Conservation (phyloP, 805 yeast genomes). For the Cyberlindnera mississippiensis region DNA sequence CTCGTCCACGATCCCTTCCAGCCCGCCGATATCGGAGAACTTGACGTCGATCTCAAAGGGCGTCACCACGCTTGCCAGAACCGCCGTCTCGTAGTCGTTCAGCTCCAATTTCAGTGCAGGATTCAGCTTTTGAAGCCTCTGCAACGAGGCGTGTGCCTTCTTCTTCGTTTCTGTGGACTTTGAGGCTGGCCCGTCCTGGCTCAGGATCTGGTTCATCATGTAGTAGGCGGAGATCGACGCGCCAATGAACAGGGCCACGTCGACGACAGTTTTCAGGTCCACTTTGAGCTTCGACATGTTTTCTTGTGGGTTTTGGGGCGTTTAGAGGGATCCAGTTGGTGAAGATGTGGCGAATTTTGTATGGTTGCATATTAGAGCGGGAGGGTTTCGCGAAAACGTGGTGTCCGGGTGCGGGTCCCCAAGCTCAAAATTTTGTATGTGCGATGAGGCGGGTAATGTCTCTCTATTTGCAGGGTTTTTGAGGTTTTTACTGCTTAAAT, state of each 20-base stretch:
- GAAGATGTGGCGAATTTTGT: neutral
- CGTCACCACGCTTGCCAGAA: constrained; percentile 72
- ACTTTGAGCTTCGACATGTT: constrained; percentile 25
- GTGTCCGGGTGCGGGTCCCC: constrained; percentile 6
- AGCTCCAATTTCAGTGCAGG: constrained; percentile 56
- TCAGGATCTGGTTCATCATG: constrained; percentile 42
- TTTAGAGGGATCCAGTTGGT: neutral
- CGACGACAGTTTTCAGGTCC: constrained; percentile 39
- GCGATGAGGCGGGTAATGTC: constrained; percentile 16
- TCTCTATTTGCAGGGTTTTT: neutral
- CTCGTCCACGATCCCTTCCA: constrained; percentile 78
- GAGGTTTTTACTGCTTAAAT: neutral
- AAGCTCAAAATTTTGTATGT: constrained; percentile 3
- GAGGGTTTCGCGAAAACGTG: too few species aligned
- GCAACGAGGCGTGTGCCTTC: constrained; percentile 53
- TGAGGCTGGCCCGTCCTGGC: constrained; percentile 42
- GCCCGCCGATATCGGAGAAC: constrained; percentile 84
- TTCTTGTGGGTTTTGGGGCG: neutral
- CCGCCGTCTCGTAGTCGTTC: constrained; percentile 71
- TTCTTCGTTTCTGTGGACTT: constrained; percentile 57
- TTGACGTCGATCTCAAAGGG: constrained; percentile 78
- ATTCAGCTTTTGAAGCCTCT: constrained; percentile 51
- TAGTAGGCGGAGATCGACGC: constrained; percentile 72
- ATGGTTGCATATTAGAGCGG: too few species aligned
- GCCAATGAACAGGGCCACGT: constrained; percentile 48